These are phyloP conservation scores for Phaffomyces thermotolerans DNA, from an alignment of 805 yeast genomes.

Conservation along the genomic window DNA sequence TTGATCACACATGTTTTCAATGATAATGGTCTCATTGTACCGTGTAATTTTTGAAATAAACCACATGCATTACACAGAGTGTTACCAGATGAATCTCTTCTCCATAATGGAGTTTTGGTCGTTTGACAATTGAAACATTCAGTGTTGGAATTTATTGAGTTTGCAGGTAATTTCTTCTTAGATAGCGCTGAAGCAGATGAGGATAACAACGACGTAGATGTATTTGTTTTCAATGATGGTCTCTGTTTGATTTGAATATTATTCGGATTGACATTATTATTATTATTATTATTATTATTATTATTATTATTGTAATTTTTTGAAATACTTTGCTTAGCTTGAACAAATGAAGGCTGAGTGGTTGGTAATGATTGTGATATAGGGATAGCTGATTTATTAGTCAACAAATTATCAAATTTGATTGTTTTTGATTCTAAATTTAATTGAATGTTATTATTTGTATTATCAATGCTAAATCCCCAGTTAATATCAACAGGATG, in stretches of 20 bases:
- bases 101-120: constrained; percentile 87
- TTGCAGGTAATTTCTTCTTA: constrained; percentile 18
- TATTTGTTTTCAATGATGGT: background rate
- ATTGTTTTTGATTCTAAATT: constrained; percentile 11
- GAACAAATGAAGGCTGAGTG: background rate
- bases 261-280: background rate
- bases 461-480: constrained; percentile 30
- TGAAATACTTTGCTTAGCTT: background rate
- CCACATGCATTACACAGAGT: constrained; percentile 97
- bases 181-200: constrained; percentile 14
- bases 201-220: background rate
- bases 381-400: background rate
- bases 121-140: constrained; percentile 86
- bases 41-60: constrained; percentile 80
- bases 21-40: constrained; percentile 84
- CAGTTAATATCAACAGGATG: constrained; percentile 34
- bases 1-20: constrained; percentile 88
- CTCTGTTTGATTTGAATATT: background rate
- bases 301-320: background rate
- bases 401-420: constrained; percentile 7
- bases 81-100: constrained; percentile 83
- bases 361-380: constrained; percentile 6
- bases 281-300: background rate
- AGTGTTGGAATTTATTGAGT: constrained; percentile 18
- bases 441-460: constrained; percentile 8